Percentiles rank a stretch among this genome's conserved stretches.
Conservation (phyloP, 176 grass and related monocot species). For the Lolium perenne region DNA sequence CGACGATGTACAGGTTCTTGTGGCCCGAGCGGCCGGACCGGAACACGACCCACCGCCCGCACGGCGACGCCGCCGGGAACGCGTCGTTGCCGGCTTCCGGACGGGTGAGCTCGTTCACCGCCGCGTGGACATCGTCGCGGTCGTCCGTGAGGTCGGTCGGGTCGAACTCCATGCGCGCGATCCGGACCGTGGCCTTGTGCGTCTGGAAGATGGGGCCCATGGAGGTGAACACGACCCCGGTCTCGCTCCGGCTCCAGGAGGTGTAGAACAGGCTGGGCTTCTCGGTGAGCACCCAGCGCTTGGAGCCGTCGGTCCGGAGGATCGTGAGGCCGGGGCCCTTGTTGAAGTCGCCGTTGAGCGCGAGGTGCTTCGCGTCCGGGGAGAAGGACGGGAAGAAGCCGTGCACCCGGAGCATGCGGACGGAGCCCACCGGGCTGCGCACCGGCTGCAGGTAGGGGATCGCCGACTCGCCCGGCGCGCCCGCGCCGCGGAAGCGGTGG, state of each 20-base stretch:
- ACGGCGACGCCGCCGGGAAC: slow-evolving; percentile 79
- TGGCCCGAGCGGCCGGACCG: slow-evolving; percentile 81
- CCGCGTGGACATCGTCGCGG: slow-evolving; percentile 27
- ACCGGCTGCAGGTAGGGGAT: slow-evolving; percentile 72
- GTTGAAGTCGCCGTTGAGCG: slow-evolving; percentile 83
- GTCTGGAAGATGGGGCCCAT: slow-evolving; percentile 91
- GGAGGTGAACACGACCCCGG: slow-evolving; percentile 74
- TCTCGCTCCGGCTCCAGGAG: slow-evolving; percentile 69
- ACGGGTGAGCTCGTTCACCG: slow-evolving; percentile 55
- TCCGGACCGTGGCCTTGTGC: slow-evolving; percentile 68
- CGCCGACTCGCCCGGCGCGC: slow-evolving; percentile 42
- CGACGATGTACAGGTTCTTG: slow-evolving; percentile 92
- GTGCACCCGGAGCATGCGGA: slow-evolving; percentile 76
- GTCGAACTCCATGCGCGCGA: slow-evolving; percentile 77
- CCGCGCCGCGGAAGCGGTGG: slow-evolving; percentile 90
- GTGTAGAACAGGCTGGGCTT: slow-evolving; percentile 73
- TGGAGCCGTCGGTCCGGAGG: slow-evolving; percentile 65
- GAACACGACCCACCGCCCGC: slow-evolving; percentile 83
- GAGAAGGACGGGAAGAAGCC: slow-evolving; percentile 87
- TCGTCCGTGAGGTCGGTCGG: slow-evolving; percentile 44
- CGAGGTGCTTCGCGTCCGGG: slow-evolving; percentile 61
- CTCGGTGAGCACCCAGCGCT: slow-evolving; percentile 60
- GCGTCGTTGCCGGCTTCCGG: slow-evolving; percentile 80
- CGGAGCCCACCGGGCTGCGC: slow-evolving; percentile 54
- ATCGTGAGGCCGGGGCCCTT: slow-evolving; percentile 52